Conservation (phyloP, 345 rosid genomes). For the Rhodamnia rubescens region DNA sequence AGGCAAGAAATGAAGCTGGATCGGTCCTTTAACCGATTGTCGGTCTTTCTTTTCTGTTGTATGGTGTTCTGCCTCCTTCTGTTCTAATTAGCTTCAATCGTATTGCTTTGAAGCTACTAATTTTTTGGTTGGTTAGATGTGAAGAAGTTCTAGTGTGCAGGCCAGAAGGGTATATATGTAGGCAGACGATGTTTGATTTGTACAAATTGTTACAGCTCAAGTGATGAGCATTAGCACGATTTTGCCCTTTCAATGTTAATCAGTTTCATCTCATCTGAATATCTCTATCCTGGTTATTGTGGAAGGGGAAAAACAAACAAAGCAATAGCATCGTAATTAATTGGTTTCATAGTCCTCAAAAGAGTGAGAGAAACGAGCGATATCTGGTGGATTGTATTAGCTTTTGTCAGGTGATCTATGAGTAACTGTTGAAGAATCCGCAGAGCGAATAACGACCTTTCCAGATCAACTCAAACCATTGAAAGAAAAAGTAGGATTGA, state of each 20-base stretch:
- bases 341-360: no score
- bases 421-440: background rate
- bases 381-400: no score
- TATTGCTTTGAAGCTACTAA: background rate
- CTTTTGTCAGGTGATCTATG: no score
- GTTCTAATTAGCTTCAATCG: slow-evolving; percentile 21
- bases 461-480: background rate
- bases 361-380: background rate
- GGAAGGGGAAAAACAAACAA: no score
- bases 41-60: slow-evolving; percentile 53
- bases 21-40: slow-evolving; percentile 58
- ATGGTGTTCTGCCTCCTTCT: slow-evolving; percentile 50
- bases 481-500: background rate
- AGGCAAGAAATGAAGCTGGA: slow-evolving; percentile 52
- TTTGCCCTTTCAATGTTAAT: no score
- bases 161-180: background rate
- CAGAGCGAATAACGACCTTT: background rate
- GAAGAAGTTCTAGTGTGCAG: background rate
- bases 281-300: no score
- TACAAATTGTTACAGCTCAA: background rate
- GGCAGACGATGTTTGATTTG: background rate
- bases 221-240: background rate
- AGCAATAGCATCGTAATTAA: no score
- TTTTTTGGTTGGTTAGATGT: background rate
- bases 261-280: no score